Evolutionary conservation across 2,329 filamentous ascomycete species (phyloP).

Genomic region (Scytalidium sp.): DNA sequence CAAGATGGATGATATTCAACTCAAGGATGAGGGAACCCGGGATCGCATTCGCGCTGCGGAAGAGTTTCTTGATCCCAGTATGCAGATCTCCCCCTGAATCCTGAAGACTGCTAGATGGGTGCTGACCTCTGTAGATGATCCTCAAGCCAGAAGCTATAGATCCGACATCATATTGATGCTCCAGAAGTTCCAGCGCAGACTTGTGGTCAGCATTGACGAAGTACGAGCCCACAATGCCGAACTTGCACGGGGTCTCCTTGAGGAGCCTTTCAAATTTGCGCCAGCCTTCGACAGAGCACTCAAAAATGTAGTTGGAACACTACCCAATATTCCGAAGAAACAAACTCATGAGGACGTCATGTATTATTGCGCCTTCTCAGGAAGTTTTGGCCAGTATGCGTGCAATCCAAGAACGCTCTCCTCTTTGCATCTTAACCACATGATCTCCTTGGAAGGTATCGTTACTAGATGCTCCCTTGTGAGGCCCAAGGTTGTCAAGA

Average conservation of each 20-base stretch:
- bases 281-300: conserved; percentile 88
- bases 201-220: conserved; percentile 81
- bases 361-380: conserved; percentile 97
- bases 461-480: conserved; percentile 96
- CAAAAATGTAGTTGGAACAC: conserved; percentile 79
- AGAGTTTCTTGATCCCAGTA: conserved; percentile 93
- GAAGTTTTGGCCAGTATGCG: conserved; percentile 90
- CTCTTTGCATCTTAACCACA: conserved; percentile 86
- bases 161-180: conserved; percentile 82
- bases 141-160: conserved; percentile 70
- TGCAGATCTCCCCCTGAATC: conserved; percentile 27
- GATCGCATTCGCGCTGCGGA: conserved; percentile 84
- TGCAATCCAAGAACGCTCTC: conserved; percentile 93
- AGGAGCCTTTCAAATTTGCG: conserved; percentile 83
- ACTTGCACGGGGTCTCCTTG: conserved; percentile 74
- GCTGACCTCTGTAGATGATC: conserved; percentile 41
- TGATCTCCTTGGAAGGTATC: conserved; percentile 97
- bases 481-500: conserved; percentile 95
- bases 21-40: conserved; percentile 80
- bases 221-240: conserved; percentile 84
- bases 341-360: conserved; percentile 75
- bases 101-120: conserved; percentile 7
- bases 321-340: conserved; percentile 71
- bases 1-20: conserved; percentile 64
- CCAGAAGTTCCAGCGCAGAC: conserved; percentile 61